Evolutionary conservation across 306 rosid species (phyloP).

Genomic region (Luffa aegyptiaca): DNA sequence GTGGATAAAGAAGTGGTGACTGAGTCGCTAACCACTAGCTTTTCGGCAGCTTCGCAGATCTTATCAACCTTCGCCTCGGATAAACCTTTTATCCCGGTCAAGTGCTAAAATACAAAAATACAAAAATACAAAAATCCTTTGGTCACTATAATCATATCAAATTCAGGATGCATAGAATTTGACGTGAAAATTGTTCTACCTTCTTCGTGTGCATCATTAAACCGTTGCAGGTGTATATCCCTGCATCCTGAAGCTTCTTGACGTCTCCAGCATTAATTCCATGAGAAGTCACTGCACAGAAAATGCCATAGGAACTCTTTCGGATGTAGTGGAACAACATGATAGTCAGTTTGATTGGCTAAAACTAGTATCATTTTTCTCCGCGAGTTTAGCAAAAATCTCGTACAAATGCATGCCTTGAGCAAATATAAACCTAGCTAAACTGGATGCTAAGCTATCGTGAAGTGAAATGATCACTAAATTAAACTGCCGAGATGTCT

Average conservation of each 20-base stretch:
- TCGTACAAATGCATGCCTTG: not conserved
- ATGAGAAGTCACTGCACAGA: slow-evolving; percentile 71
- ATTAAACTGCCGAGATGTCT: not conserved
- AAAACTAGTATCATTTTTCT: not conserved
- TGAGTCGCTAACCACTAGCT: slow-evolving; percentile 61
- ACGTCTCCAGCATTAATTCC: slow-evolving; percentile 97
- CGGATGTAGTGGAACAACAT: not conserved
- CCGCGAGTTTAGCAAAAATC: not conserved
- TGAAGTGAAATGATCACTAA: not conserved
- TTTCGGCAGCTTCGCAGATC: slow-evolving; percentile 98
- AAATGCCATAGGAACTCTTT: not conserved
- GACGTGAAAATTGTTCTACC: slow-evolving; percentile 27
- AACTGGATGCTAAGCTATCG: not conserved
- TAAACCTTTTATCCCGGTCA: slow-evolving; percentile 89
- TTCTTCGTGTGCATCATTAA: slow-evolving; percentile 98
- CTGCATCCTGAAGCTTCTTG: slow-evolving; percentile 97
- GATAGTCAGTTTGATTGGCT: not conserved
- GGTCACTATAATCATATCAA: not conserved
- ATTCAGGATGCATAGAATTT: not conserved
- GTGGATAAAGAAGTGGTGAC: slow-evolving; percentile 9
- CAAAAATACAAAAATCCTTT: not conserved
- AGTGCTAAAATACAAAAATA: slow-evolving; percentile 35
- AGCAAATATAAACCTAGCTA: not conserved
- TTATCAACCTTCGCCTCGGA: slow-evolving; percentile 97
- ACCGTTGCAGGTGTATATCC: slow-evolving; percentile 94